Evolutionary conservation across 1,139 yeast genomes (phyloP).

Genomic region (Kodamaea anthophila): DNA sequence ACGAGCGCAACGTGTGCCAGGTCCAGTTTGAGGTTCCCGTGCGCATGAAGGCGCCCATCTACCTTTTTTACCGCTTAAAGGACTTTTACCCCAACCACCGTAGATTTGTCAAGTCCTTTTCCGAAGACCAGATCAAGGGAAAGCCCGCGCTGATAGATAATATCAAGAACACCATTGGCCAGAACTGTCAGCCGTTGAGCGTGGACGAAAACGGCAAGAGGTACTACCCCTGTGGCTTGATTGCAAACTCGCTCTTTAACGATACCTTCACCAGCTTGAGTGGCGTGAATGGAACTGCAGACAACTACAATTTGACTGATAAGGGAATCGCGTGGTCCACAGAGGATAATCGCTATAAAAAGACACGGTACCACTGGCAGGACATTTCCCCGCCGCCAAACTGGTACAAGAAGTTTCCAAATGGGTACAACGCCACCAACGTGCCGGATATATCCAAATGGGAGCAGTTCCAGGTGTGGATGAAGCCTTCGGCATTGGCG

Average conservation of each 20-base stretch:
- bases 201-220: constrained; percentile 49
- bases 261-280: constrained; percentile 63
- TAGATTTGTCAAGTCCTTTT: constrained; percentile 82
- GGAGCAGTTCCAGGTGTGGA: constrained; percentile 94
- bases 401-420: constrained; percentile 80
- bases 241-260: constrained; percentile 89
- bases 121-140: constrained; percentile 88
- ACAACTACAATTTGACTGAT: constrained; percentile 57
- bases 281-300: constrained; percentile 37
- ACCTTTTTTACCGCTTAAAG: constrained; percentile 71
- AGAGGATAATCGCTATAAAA: constrained; percentile 71
- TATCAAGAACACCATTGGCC: constrained; percentile 68
- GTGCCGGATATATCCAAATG: constrained; percentile 74
- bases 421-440: constrained; percentile 81
- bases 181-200: constrained; percentile 82
- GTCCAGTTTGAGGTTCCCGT: constrained; percentile 76
- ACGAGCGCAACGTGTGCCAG: constrained; percentile 61
- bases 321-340: constrained; percentile 83
- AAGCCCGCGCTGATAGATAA: constrained; percentile 47
- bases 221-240: constrained; percentile 89
- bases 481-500: constrained; percentile 90
- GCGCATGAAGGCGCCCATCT: constrained; percentile 69
- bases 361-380: constrained; percentile 61
- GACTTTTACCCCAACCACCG: constrained; percentile 91
- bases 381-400: constrained; percentile 94